Evolutionary conservation across 2,329 filamentous ascomycete species (phyloP).

Genomic region (Hypoxylon rubiginosum): DNA sequence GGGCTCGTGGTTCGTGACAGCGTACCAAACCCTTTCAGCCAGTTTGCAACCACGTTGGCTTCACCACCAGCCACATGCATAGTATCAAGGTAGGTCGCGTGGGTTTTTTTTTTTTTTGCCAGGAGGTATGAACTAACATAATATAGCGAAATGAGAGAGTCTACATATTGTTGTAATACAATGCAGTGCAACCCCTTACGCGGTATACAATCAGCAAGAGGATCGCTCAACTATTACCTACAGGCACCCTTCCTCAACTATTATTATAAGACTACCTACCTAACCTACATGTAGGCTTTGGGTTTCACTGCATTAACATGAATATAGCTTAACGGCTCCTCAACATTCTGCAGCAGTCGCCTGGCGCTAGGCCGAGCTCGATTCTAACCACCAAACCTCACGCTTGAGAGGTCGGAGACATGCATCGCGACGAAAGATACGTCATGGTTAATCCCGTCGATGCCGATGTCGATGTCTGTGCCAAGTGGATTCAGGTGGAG

Average conservation of each 20-base stretch:
- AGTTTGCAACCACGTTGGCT: too few relatives aligned
- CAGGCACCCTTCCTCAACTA: neutral
- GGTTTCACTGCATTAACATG: neutral
- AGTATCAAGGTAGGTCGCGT: too few relatives aligned
- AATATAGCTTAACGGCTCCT: neutral
- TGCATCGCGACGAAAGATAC: slow-evolving; percentile 22
- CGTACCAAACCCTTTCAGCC: neutral
- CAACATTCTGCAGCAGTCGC: neutral
- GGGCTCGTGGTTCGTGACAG: neutral
- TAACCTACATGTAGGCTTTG: too few relatives aligned
- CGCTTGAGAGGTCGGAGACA: slow-evolving; percentile 13
- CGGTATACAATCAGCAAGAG: too few relatives aligned
- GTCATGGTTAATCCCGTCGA: slow-evolving; percentile 16
- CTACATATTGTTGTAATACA: too few relatives aligned
- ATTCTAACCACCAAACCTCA: slow-evolving; percentile 12
- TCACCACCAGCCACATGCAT: too few relatives aligned
- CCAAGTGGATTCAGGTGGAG: slow-evolving; percentile 22
- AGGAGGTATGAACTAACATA: too few relatives aligned
- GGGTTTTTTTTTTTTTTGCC: too few relatives aligned
- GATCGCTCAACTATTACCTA: too few relatives aligned
- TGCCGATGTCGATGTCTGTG: slow-evolving; percentile 27
- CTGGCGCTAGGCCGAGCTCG: slow-evolving; percentile 7
- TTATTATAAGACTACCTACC: neutral
- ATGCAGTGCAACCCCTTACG: too few relatives aligned
- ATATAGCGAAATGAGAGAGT: too few relatives aligned